Conservation (phyloP, 2,329 filamentous ascomycete genomes). For the Paracoccidioides lutzii region DNA sequence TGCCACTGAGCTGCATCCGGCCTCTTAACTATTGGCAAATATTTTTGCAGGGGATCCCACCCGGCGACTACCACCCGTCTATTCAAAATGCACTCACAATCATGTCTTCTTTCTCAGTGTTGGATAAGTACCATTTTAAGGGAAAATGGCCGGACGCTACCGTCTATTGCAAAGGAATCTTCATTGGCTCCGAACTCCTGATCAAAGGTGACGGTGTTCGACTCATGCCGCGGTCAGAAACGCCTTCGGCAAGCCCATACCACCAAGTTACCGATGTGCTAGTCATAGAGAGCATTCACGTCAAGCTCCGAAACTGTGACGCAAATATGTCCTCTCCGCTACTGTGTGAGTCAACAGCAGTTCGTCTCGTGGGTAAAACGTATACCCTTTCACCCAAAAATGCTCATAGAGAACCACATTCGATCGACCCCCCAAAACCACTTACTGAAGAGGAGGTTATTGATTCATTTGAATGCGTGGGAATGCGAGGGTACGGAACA, state of each 20-base stretch:
- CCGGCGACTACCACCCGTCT: conserved; percentile 39
- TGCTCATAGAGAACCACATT: conserved; percentile 13
- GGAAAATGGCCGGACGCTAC: conserved; percentile 43
- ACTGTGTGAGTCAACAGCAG: conserved; percentile 33
- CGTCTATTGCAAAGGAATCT: conserved; percentile 43
- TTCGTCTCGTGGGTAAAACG: conserved; percentile 38
- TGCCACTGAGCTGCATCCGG: conserved; percentile 41
- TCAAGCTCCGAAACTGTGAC: conserved; percentile 38
- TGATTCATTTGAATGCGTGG: conserved; percentile 25
- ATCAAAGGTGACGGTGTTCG: conserved; percentile 43
- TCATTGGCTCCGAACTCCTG: conserved; percentile 44
- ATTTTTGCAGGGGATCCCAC: conserved; percentile 31
- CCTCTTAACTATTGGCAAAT: conserved; percentile 44
- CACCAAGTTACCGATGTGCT: conserved; percentile 38
- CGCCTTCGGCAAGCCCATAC: not conserved
- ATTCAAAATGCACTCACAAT: conserved; percentile 42
- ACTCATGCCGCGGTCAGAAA: conserved; percentile 26
- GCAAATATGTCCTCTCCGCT: conserved; percentile 34
- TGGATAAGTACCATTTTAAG: conserved; percentile 40
- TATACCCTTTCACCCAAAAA: conserved; percentile 29
- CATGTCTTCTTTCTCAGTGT: conserved; percentile 40
- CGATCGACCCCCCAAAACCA: conserved; percentile 12
- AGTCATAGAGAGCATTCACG: conserved; percentile 40
- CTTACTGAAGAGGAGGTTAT: conserved; percentile 23
- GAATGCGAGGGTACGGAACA: conserved; percentile 34